Base-by-base conservation (phyloP, 352 stramenopile species). In the Phytophthora pluvialis region DNA sequence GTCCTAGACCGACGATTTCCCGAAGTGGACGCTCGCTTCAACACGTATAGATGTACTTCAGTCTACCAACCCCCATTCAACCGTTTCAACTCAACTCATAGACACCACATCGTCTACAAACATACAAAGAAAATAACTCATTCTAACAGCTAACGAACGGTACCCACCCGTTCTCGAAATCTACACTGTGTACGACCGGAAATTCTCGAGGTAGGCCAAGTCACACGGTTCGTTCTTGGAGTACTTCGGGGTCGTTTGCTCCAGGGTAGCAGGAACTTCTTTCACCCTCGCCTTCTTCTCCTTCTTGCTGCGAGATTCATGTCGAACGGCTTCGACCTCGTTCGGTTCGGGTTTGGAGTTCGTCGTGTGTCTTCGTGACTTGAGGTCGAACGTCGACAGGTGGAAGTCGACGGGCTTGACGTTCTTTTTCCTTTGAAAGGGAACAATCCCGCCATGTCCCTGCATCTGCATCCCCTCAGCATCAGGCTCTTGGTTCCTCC, bases 351-450 rank as follows among this genome's bases (percentile, higher is more conserved):
- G 32, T 50, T 50, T 44, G 10, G 36, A 25, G 7, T 65, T 49
- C 1, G 31, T 35, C 28, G 16, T 61, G 7, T 44, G 52, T 55
- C 45, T 45, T 29, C 28, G 58, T 15, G 59, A 46, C 49, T 53
- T 73, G 26, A 73, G 52, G 32, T 73, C 33, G 32, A 76, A 76
- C 35, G 39, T 76, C 18, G 69, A 77, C 42, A 77, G 39, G 31
- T 73, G 64, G 50, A 77, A 77, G 43, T 77, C 64, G 16, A 71
- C 52, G 29, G 51, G 50, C 25, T 64, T 33, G 3, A 33, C 40
- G 11, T 47, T 53, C n/a, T 57, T 54, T 48, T 64, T 64, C 44
- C 26, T 26, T 52, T 51, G 55, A 48, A 69, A 57, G 21, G 26
- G 15, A 35, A 47, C 13, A 13, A 52, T 36, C 32, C 38, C 21